Evolutionary conservation across 2,329 filamentous ascomycete genomes (phyloP).

Genomic region (Myriosclerotinia scirpicola): DNA sequence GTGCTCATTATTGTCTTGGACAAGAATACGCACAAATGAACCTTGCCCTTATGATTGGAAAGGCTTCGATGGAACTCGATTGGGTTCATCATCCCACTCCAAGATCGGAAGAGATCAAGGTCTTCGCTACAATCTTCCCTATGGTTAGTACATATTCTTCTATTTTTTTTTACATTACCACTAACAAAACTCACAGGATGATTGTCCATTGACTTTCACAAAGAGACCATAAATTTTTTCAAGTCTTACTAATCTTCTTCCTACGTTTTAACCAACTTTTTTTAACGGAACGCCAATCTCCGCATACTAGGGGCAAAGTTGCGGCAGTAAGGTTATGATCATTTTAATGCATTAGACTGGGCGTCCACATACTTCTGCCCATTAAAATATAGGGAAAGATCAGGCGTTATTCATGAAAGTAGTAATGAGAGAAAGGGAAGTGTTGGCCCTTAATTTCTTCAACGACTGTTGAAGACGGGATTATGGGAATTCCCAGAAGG

Average conservation of each 20-base stretch:
- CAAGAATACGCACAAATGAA: constrained; percentile 90
- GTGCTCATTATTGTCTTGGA: constrained; percentile 94
- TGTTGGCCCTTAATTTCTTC: neutral
- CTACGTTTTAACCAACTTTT: no score
- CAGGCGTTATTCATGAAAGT: constrained; percentile 15
- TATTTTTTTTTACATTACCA: neutral
- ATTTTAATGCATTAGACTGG: constrained; percentile 21
- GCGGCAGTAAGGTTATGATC: constrained; percentile 17
- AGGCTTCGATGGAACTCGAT: constrained; percentile 81
- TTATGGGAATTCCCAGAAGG: neutral
- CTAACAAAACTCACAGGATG: constrained; percentile 22
- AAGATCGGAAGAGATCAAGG: constrained; percentile 89
- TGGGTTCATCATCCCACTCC: constrained; percentile 89
- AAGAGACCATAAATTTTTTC: constrained; percentile 18
- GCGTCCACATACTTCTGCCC: constrained; percentile 17
- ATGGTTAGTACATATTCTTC: constrained; percentile 59
- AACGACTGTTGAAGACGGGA: neutral
- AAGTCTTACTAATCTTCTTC: constrained; percentile 7
- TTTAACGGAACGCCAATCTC: constrained; percentile 17
- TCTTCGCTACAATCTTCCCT: constrained; percentile 98
- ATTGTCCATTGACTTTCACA: constrained; percentile 25
- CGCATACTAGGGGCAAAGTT: constrained; percentile 17
- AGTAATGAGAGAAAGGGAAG: constrained; percentile 1
- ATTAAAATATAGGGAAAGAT: constrained; percentile 16
- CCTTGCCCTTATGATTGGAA: constrained; percentile 84